Percentiles rank a stretch among this genome's conserved stretches.
Evolutionary conservation across 2,329 filamentous ascomycete genomes (phyloP).

Genomic region (Fusarium paranaense): DNA sequence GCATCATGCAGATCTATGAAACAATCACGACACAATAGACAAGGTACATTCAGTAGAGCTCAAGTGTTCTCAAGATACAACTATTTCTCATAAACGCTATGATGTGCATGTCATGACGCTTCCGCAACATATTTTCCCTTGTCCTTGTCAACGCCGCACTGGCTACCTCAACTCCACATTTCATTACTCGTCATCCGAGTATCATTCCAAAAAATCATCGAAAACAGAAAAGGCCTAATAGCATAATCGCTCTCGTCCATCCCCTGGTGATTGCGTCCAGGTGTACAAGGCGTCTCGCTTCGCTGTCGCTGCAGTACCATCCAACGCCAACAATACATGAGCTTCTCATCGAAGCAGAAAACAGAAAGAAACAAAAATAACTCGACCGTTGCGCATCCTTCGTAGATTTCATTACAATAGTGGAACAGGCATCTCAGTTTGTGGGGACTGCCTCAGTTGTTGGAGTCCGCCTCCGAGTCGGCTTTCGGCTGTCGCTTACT

Average conservation of each 20-base stretch:
- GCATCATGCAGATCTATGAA: not conserved
- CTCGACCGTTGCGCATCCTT: slow-evolving; percentile 33
- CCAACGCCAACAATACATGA: slow-evolving; percentile 40
- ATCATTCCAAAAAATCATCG: not conserved
- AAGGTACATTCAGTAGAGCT: not conserved
- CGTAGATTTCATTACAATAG: slow-evolving; percentile 39
- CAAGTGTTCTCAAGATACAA: not conserved
- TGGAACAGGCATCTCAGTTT: slow-evolving; percentile 24
- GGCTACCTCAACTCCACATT: slow-evolving; percentile 23
- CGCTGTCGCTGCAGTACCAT: slow-evolving; percentile 25
- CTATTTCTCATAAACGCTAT: slow-evolving; percentile 26
- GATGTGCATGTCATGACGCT: slow-evolving; percentile 3
- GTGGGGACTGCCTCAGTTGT: slow-evolving; percentile 7
- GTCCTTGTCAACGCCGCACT: slow-evolving; percentile 37
- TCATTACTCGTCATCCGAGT: slow-evolving; percentile 16
- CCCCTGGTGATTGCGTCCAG: slow-evolving; percentile 16
- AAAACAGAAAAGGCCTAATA: slow-evolving; percentile 9
- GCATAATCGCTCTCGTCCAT: slow-evolving; percentile 3
- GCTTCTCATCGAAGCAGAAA: slow-evolving; percentile 11
- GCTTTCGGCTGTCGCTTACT: slow-evolving; percentile 24
- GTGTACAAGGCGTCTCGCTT: slow-evolving; percentile 28
- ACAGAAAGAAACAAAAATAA: not conserved
- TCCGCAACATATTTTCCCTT: slow-evolving; percentile 24
- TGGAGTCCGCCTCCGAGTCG: not conserved
- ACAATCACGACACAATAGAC: slow-evolving; percentile 2